Conservation (phyloP, 2,329 filamentous ascomycete species). For the Colletotrichum chrysophilum region DNA sequence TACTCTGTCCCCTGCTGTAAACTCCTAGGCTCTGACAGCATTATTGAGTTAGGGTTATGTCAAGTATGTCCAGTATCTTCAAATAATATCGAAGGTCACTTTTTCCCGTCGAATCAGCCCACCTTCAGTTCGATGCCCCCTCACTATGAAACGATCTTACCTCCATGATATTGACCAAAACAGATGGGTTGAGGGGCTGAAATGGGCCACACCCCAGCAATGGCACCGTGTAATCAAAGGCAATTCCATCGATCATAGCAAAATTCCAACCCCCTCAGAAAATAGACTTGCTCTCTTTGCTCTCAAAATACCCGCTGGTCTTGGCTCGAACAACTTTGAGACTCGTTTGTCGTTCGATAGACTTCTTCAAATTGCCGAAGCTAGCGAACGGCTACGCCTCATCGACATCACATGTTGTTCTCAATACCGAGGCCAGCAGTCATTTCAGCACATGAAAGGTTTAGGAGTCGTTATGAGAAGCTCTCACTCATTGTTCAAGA, state of each 20-base stretch:
- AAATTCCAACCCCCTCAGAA: not conserved
- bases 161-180: not conserved
- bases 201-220: not conserved
- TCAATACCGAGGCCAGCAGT: not conserved
- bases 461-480: not conserved
- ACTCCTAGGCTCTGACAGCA: not conserved
- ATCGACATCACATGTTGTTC: not conserved
- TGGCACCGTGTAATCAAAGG: not conserved
- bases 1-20: not conserved
- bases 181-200: not conserved
- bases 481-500: not conserved
- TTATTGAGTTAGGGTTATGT: not conserved
- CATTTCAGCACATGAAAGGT: not conserved
- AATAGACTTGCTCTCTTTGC: not conserved
- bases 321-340: not conserved
- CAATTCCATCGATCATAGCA: not conserved
- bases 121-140: not conserved
- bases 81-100: not conserved
- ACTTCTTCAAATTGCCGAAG: not conserved
- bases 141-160: not conserved
- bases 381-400: not conserved
- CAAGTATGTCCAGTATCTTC: not conserved
- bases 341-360: not conserved
- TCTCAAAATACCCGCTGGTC: not conserved
- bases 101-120: not conserved